phyloP scores from a whole-genome alignment of 1,139 yeast genomes.

The Candida sp. region DNA sequence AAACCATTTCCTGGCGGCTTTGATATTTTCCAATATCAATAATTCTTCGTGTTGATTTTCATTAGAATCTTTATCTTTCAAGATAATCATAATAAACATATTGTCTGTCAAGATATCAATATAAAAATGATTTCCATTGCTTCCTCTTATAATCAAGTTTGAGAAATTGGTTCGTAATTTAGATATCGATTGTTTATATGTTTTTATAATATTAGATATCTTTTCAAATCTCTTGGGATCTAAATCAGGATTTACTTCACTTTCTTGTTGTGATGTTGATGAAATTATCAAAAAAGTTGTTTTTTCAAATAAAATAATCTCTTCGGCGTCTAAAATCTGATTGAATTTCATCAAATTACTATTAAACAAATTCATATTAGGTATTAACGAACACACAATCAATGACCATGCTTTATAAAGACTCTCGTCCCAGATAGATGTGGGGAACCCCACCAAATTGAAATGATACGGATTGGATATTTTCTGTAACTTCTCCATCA shows the following conservation, averaged over 20 bases:
- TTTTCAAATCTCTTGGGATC: slow-evolving; percentile 96
- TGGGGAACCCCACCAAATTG: slow-evolving; percentile 83
- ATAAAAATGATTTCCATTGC: slow-evolving; percentile 62
- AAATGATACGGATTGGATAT: slow-evolving; percentile 80
- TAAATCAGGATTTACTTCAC: slow-evolving; percentile 16
- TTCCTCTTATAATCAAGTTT: slow-evolving; percentile 73
- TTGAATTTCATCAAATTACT: slow-evolving; percentile 74
- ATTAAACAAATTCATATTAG: slow-evolving; percentile 83
- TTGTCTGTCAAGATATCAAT: slow-evolving; percentile 70
- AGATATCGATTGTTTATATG: slow-evolving; percentile 90
- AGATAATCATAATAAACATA: slow-evolving; percentile 73
- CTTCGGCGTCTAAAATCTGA: slow-evolving; percentile 77
- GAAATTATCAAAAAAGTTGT: slow-evolving; percentile 91
- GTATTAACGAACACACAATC: slow-evolving; percentile 91
- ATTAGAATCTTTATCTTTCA: slow-evolving; percentile 29
- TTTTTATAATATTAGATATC: slow-evolving; percentile 89
- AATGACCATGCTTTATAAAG: slow-evolving; percentile 97
- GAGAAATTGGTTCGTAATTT: slow-evolving; percentile 84
- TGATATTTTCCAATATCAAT: slow-evolving; percentile 63
- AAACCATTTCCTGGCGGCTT: slow-evolving; percentile 65
- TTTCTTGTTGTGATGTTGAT: slow-evolving; percentile 44
- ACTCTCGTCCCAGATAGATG: slow-evolving; percentile 98
- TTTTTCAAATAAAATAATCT: slow-evolving; percentile 87
- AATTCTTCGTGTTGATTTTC: slow-evolving; percentile 49
- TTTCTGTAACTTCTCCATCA: slow-evolving; percentile 79